Conservation (phyloP, 768 basidiomycete genomes). For the Leccinum truebloodii region DNA sequence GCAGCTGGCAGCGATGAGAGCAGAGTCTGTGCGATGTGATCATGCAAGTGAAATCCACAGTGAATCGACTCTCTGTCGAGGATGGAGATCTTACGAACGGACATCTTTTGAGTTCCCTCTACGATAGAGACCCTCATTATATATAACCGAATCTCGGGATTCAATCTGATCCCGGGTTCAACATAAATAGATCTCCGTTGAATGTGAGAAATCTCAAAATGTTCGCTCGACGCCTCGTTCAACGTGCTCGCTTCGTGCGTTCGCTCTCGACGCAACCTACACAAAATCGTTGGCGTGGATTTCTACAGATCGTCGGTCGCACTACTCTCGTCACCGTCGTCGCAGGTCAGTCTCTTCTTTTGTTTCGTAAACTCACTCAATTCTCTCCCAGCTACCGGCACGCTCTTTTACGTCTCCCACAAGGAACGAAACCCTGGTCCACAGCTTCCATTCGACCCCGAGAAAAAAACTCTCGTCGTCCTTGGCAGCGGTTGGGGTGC, state of each 20-base stretch:
- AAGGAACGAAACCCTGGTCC: constrained; percentile 79
- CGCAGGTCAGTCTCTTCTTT: constrained; percentile 32
- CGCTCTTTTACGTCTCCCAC: constrained; percentile 76
- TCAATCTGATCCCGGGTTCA: background rate
- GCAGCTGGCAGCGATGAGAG: constrained; percentile 71
- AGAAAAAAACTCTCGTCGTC: constrained; percentile 92
- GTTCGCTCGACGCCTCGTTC: constrained; percentile 11
- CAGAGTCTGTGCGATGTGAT: constrained; percentile 80
- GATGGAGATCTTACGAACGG: constrained; percentile 65
- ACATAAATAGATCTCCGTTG: background rate
- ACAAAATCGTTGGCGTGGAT: constrained; percentile 38
- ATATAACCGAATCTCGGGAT: constrained; percentile 1
- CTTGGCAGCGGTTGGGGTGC: constrained; percentile 97
- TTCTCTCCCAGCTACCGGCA: constrained; percentile 42
- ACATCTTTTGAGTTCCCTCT: constrained; percentile 3
- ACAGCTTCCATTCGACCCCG: constrained; percentile 84
- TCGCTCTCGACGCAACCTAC: background rate
- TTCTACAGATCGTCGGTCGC: constrained; percentile 64
- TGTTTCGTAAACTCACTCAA: background rate
- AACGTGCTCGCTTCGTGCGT: constrained; percentile 7
- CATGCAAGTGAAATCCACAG: constrained; percentile 89
- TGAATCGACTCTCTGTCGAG: constrained; percentile 86
- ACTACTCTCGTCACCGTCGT: constrained; percentile 71
- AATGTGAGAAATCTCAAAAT: background rate
- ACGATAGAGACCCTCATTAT: no score